These are phyloP conservation scores for Jatropha podagrica DNA, from an alignment of 441 rosid genomes.

Conservation along the genomic window DNA sequence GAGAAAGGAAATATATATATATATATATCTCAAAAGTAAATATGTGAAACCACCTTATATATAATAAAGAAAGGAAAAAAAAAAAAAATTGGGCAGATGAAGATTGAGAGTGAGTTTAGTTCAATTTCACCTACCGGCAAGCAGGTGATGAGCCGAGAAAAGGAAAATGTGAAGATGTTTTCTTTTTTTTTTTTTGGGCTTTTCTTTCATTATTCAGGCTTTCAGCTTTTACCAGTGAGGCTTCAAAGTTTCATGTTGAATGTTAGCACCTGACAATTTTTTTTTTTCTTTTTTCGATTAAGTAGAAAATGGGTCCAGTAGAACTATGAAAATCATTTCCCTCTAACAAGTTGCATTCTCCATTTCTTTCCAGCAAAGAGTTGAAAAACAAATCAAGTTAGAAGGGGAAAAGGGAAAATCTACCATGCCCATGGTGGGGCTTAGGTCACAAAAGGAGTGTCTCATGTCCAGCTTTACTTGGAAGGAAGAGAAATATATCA, in stretches of 20 bases:
- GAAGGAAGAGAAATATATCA: background rate
- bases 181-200: background rate
- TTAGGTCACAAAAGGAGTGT: background rate
- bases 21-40: too few species aligned
- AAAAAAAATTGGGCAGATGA: background rate
- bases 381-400: background rate
- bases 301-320: background rate
- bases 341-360: background rate
- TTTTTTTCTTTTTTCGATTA: background rate
- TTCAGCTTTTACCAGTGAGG: background rate
- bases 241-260: background rate
- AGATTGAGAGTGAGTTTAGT: too few species aligned
- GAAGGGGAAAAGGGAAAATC: background rate
- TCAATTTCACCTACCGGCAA: slow-evolving; percentile 9
- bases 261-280: background rate
- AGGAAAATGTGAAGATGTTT: background rate
- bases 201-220: background rate
- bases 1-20: too few species aligned
- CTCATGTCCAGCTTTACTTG: background rate
- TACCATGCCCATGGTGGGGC: background rate
- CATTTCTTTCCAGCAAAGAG: background rate
- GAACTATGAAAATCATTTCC: background rate
- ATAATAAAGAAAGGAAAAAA: too few species aligned
- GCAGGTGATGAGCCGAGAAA: background rate
- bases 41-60: too few species aligned